Evolutionary conservation across 352 stramenopile genomes (phyloP).

Genomic region (Phytophthora niederhauseri): DNA sequence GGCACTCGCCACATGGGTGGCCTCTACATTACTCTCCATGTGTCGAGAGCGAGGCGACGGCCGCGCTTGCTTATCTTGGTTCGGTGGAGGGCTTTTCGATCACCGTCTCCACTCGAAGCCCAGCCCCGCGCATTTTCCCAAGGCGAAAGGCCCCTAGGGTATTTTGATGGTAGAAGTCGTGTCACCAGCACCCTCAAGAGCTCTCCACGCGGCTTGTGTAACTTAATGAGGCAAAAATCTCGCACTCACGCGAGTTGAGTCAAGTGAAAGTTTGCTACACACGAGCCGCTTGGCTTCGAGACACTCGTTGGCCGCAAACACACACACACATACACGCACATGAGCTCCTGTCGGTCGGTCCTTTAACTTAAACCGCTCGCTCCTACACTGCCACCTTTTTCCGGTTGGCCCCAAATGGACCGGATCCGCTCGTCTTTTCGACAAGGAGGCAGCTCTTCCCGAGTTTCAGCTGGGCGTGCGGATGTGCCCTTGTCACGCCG

Average conservation of each 20-base stretch:
- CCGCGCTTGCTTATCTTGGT: constrained; percentile 24
- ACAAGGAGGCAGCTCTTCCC: constrained; percentile 35
- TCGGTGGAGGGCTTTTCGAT: not conserved
- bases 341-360: not conserved
- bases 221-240: constrained; percentile 16
- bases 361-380: constrained; percentile 5
- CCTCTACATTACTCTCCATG: constrained; percentile 22
- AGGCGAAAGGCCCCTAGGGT: no score
- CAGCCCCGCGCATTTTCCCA: not conserved
- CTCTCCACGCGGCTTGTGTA: constrained; percentile 1
- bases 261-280: not conserved
- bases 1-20: not conserved
- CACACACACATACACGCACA: not conserved
- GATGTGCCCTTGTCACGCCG: constrained; percentile 29
- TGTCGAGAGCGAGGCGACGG: constrained; percentile 20
- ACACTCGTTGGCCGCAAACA: constrained; percentile 28
- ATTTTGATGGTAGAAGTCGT: constrained; percentile 34
- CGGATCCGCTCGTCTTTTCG: constrained; percentile 39
- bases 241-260: not conserved
- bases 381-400: not conserved
- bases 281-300: not conserved
- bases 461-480: constrained; percentile 34
- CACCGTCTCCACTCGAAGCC: not conserved
- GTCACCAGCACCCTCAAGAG: not conserved
- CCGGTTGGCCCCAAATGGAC: not conserved